phyloP scores from a whole-genome alignment of 2,329 filamentous ascomycete species.

The Periconia macrospinosa region DNA sequence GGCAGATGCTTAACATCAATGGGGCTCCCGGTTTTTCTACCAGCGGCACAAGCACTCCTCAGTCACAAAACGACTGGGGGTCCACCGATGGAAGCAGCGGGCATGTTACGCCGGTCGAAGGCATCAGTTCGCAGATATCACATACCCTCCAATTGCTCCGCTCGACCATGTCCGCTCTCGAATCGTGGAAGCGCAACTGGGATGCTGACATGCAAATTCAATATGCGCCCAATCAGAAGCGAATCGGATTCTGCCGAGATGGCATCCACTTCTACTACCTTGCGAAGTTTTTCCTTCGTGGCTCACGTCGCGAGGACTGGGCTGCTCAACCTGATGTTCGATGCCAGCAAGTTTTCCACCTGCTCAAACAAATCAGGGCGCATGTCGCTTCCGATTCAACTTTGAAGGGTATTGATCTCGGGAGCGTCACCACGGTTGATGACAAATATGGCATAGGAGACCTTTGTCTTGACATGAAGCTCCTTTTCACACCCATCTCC shows the following conservation, averaged over 20 bases:
- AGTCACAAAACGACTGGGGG: constrained; percentile 63
- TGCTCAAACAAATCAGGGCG: constrained; percentile 62
- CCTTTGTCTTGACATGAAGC: constrained; percentile 70
- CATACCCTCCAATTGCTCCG: constrained; percentile 52
- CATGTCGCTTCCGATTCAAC: constrained; percentile 67
- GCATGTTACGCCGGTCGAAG: constrained; percentile 48
- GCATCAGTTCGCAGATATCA: constrained; percentile 49
- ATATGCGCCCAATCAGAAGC: constrained; percentile 63
- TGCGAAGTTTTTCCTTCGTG: constrained; percentile 66
- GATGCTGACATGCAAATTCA: constrained; percentile 70
- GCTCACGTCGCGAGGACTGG: constrained; percentile 57
- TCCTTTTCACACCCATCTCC: constrained; percentile 65
- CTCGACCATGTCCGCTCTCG: constrained; percentile 57
- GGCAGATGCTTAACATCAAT: constrained; percentile 37
- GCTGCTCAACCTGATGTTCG: constrained; percentile 61
- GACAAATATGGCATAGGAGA: constrained; percentile 66
- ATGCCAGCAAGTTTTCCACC: constrained; percentile 62
- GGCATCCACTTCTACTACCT: constrained; percentile 75
- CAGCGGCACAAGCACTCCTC: constrained; percentile 58
- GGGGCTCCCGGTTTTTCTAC: constrained; percentile 29
- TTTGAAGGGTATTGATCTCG: constrained; percentile 66
- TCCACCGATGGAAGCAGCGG: constrained; percentile 45
- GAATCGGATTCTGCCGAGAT: constrained; percentile 71
- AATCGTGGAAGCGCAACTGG: constrained; percentile 74
- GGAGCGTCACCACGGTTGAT: constrained; percentile 69